Percentiles rank a stretch among this genome's conserved stretches.
These are phyloP conservation scores for Candida smagusa DNA, from an alignment of 1,139 yeast species.

Conservation along the genomic window DNA sequence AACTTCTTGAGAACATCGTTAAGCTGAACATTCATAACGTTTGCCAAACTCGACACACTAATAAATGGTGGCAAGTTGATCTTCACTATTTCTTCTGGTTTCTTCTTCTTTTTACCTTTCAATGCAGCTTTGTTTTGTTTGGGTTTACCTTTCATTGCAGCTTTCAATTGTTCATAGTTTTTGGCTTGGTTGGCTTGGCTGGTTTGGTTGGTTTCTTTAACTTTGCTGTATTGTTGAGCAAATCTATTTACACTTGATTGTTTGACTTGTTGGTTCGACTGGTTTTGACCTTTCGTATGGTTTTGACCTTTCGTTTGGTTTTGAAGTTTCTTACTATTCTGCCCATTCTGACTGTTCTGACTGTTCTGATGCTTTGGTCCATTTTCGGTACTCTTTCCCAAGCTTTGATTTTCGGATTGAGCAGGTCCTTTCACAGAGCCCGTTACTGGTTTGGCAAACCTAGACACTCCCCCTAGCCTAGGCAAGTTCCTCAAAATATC, in stretches of 20 bases:
- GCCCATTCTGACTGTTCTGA: neutral
- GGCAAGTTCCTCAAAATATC: constrained; percentile 23
- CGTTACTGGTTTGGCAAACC: constrained; percentile 13
- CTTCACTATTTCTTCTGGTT: constrained; percentile 21
- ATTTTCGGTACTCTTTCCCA: too few species aligned
- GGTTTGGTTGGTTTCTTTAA: constrained; percentile 1
- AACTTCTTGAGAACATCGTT: constrained; percentile 57
- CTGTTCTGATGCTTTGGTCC: too few species aligned
- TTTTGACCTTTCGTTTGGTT: too few species aligned
- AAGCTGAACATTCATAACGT: constrained; percentile 63
- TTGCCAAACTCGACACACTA: constrained; percentile 73
- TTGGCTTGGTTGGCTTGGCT: constrained; percentile 11
- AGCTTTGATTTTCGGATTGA: too few species aligned
- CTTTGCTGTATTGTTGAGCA: constrained; percentile 20
- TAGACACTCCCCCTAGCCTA: constrained; percentile 23
- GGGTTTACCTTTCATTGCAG: constrained; percentile 15
- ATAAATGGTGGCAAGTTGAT: constrained; percentile 69
- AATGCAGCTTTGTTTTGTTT: constrained; percentile 4
- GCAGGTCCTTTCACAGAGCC: too few species aligned
- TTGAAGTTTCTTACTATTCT: too few species aligned
- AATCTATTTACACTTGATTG: constrained; percentile 22
- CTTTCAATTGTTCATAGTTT: constrained; percentile 15
- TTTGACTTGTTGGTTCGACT: neutral
- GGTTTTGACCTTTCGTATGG: neutral
- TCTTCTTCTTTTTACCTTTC: constrained; percentile 12